These are phyloP conservation scores for Strobilomyces echinocephalus DNA, from an alignment of 768 basidiomycete genomes.

Conservation along the genomic window DNA sequence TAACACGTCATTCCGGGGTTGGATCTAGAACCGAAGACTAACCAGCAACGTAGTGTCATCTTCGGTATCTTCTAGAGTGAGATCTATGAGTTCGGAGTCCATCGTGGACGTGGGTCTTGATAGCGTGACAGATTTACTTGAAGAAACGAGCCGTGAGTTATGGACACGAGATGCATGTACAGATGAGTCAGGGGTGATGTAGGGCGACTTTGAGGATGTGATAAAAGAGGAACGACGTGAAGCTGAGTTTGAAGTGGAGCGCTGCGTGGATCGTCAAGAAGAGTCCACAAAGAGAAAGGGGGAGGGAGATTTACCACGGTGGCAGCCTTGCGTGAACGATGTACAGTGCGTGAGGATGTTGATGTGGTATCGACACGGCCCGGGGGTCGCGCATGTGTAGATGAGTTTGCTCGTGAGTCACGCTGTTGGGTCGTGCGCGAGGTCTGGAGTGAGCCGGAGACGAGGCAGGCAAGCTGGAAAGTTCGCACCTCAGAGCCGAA, in stretches of 20 bases:
- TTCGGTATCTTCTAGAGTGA: slow-evolving; percentile 21
- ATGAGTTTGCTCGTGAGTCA: neutral
- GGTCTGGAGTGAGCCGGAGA: slow-evolving; percentile 3
- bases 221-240: neutral
- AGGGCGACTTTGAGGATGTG: neutral
- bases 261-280: slow-evolving; percentile 10
- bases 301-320: slow-evolving; percentile 11
- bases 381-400: slow-evolving; percentile 2
- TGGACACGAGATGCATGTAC: slow-evolving; percentile 4
- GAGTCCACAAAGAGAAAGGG: neutral
- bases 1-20: neutral
- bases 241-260: neutral
- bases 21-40: slow-evolving; percentile 11
- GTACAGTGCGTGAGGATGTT: neutral
- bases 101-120: neutral
- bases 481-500: slow-evolving; percentile 12
- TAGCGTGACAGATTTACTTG: neutral
- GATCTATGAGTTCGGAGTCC: slow-evolving; percentile 18
- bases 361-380: slow-evolving; percentile 11
- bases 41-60: slow-evolving; percentile 19
- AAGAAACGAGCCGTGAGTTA: slow-evolving; percentile 1
- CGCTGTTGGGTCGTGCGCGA: slow-evolving; percentile 8
- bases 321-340: slow-evolving; percentile 6
- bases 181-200: slow-evolving; percentile 4
- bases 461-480: neutral